phyloP scores from a whole-genome alignment of 2,329 filamentous ascomycete genomes.

The Trichophyton verrucosum region DNA sequence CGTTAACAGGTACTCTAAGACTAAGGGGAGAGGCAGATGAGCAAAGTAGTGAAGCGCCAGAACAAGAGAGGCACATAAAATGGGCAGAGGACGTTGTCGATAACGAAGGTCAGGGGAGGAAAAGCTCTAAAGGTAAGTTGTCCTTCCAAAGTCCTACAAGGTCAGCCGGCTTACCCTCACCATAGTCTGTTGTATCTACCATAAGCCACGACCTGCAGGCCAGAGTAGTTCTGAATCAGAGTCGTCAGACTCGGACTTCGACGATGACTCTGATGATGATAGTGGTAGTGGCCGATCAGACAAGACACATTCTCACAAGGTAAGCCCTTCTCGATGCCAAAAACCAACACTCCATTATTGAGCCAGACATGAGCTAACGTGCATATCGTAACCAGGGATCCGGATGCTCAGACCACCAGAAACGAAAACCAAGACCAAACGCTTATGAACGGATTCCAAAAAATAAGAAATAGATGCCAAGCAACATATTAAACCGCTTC shows the following conservation, averaged over 20 bases:
- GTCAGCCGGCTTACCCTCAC: background rate
- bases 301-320: background rate
- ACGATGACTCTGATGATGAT: constrained; percentile 36
- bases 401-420: constrained; percentile 6
- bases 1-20: constrained; percentile 10
- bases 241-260: constrained; percentile 41
- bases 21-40: constrained; percentile 11
- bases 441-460: constrained; percentile 38
- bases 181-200: constrained; percentile 97
- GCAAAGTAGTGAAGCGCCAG: background rate
- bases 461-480: constrained; percentile 3
- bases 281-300: constrained; percentile 11
- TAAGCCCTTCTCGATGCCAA: background rate
- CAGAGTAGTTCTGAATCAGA: constrained; percentile 57
- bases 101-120: constrained; percentile 88
- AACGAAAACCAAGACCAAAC: constrained; percentile 27
- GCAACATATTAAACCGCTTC: background rate
- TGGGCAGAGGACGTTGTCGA: constrained; percentile 92
- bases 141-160: background rate
- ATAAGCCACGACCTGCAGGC: constrained; percentile 66
- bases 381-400: background rate
- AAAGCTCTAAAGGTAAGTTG: constrained; percentile 73
- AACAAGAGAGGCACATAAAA: constrained; percentile 47
- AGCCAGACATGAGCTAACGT: background rate
- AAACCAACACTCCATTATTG: no score